phyloP scores from a whole-genome alignment of 148 eudicot genomes.

The Camellia lanceoleosa region DNA sequence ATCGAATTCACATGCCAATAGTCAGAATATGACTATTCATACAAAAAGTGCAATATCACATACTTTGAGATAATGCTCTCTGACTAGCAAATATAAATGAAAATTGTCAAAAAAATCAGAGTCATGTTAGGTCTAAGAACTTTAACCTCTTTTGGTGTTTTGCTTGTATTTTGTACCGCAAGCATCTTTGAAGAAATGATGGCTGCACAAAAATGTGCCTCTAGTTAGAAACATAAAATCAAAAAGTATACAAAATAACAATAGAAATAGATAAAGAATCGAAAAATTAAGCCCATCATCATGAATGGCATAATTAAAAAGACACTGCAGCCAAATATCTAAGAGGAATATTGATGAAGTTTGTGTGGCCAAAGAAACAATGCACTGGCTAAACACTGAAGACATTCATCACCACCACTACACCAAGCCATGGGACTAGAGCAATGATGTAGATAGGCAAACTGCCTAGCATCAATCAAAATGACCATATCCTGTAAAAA shows the following conservation, averaged over 20 bases:
- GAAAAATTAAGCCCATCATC: background rate
- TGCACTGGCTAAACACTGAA: background rate
- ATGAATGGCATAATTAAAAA: slow-evolving; percentile 3
- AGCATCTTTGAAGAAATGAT: slow-evolving; percentile 79
- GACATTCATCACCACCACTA: slow-evolving; percentile 4
- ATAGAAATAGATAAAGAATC: background rate
- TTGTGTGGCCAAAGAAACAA: background rate
- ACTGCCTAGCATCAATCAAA: background rate
- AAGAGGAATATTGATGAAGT: background rate
- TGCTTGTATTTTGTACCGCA: slow-evolving; percentile 76
- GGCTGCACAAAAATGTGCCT: slow-evolving; percentile 56
- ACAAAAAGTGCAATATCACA: background rate
- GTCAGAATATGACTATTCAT: background rate
- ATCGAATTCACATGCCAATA: background rate
- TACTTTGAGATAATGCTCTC: background rate
- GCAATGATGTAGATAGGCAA: background rate
- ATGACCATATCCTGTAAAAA: background rate
- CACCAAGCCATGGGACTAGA: background rate
- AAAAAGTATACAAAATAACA: background rate
- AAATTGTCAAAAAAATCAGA: background rate
- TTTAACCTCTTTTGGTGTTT: slow-evolving; percentile 63
- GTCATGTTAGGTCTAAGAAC: background rate
- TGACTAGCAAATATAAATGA: background rate
- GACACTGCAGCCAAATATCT: background rate
- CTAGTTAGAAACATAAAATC: slow-evolving; percentile 24